Percentiles rank a stretch among this genome's conserved stretches.
phyloP scores from a whole-genome alignment of 768 basidiomycete species.

The Suillus spraguei region DNA sequence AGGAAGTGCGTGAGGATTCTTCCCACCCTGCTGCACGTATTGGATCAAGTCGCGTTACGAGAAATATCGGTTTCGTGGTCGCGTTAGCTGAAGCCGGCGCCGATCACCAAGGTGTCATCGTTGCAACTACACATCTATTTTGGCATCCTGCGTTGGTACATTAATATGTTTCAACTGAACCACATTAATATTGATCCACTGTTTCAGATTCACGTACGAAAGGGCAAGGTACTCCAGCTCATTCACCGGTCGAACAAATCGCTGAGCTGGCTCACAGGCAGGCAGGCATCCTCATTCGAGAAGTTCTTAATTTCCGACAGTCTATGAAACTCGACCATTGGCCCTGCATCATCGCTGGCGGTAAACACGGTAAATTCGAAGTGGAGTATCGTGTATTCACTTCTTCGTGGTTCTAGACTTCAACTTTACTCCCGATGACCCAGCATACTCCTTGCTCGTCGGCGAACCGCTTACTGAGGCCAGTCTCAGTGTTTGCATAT shows the following conservation, averaged over 20 bases:
- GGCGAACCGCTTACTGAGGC: constrained; percentile 55
- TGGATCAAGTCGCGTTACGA: constrained; percentile 70
- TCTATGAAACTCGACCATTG: constrained; percentile 50
- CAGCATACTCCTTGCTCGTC: constrained; percentile 78
- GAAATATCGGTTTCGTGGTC: constrained; percentile 79
- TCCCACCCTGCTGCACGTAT: constrained; percentile 35
- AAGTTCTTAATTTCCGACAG: constrained; percentile 57
- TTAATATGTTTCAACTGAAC: neutral
- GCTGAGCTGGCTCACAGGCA: constrained; percentile 52
- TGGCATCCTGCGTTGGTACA: constrained; percentile 84
- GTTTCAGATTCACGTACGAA: constrained; percentile 66
- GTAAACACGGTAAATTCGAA: constrained; percentile 38
- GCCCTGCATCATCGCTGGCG: constrained; percentile 86
- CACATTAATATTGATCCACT: neutral
- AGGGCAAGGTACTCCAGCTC: constrained; percentile 56
- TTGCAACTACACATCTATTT: constrained; percentile 92
- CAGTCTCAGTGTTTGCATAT: constrained; percentile 54
- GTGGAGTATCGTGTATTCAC: constrained; percentile 5
- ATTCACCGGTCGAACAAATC: neutral
- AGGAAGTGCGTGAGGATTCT: constrained; percentile 47
- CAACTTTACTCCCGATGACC: constrained; percentile 83
- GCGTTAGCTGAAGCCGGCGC: constrained; percentile 54
- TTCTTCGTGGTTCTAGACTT: constrained; percentile 59
- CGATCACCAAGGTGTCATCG: constrained; percentile 56
- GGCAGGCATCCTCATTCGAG: constrained; percentile 70